These are phyloP conservation scores for Zygosaccharomyces bisporus DNA, from an alignment of 805 yeast genomes.

Conservation along the genomic window DNA sequence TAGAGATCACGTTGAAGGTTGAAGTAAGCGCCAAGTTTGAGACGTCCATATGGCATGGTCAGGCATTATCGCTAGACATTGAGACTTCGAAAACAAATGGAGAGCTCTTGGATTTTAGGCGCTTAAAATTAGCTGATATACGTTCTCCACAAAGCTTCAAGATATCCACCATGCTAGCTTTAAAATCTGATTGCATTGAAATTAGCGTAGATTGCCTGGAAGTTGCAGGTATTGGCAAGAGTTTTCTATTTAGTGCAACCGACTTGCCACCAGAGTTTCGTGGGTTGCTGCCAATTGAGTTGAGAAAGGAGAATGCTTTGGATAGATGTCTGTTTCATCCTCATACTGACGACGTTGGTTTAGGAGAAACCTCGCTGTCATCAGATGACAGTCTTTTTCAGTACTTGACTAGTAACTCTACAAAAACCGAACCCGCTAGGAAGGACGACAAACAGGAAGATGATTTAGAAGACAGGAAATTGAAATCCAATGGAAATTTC, in stretches of 20 bases:
- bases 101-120: slow-evolving; percentile 43
- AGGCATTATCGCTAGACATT: slow-evolving; percentile 34
- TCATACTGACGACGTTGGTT: slow-evolving; percentile 17
- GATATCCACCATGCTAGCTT: slow-evolving; percentile 24
- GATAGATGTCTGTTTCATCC: slow-evolving; percentile 10
- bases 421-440: not conserved
- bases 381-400: slow-evolving; percentile 32
- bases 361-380: slow-evolving; percentile 15
- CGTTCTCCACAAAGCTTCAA: slow-evolving; percentile 28
- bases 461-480: slow-evolving; percentile 11
- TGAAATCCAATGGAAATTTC: slow-evolving; percentile 32
- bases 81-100: slow-evolving; percentile 35
- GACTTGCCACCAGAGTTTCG: slow-evolving; percentile 9
- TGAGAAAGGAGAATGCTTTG: not conserved
- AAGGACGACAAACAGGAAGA: slow-evolving; percentile 6
- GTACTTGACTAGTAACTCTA: slow-evolving; percentile 20
- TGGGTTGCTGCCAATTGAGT: not conserved
- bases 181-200: slow-evolving; percentile 25
- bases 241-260: slow-evolving; percentile 7
- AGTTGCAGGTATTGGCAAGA: slow-evolving; percentile 34
- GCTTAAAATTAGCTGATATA: slow-evolving; percentile 33
- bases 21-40: slow-evolving; percentile 23
- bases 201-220: slow-evolving; percentile 40
- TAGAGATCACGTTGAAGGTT: slow-evolving; percentile 21
- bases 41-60: slow-evolving; percentile 35